Percentiles rank a stretch among this genome's conserved stretches.
These are phyloP conservation scores for Antarctomyces pellizariae DNA, from an alignment of 495 filamentous ascomycete species.

Conservation along the genomic window DNA sequence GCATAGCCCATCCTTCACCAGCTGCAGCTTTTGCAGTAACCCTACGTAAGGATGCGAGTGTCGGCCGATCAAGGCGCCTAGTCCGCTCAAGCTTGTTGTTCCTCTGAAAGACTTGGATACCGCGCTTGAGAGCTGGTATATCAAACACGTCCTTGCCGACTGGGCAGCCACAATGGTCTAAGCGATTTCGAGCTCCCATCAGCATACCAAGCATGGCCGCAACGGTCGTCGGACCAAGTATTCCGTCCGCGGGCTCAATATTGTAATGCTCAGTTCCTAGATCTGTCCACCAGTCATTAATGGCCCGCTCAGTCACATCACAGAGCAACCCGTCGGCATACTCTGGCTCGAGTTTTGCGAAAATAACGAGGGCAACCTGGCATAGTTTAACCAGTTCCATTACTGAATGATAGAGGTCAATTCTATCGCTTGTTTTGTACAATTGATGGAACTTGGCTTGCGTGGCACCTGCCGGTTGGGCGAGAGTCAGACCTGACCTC, in stretches of 20 bases:
- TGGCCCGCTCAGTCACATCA: slow-evolving; percentile 72
- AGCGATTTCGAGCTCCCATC: slow-evolving; percentile 69
- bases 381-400: slow-evolving; percentile 81
- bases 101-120: slow-evolving; percentile 75
- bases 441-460: slow-evolving; percentile 81
- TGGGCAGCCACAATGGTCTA: slow-evolving; percentile 56
- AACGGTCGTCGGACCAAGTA: slow-evolving; percentile 79
- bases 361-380: slow-evolving; percentile 70
- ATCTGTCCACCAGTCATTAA: slow-evolving; percentile 92
- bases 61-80: slow-evolving; percentile 57
- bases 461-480: slow-evolving; percentile 51
- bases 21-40: slow-evolving; percentile 74
- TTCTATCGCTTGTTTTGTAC: slow-evolving; percentile 65
- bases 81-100: slow-evolving; percentile 57
- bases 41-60: slow-evolving; percentile 55
- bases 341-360: slow-evolving; percentile 65
- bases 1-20: slow-evolving; percentile 46
- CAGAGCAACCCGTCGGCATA: slow-evolving; percentile 87
- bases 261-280: slow-evolving; percentile 80
- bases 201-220: slow-evolving; percentile 71
- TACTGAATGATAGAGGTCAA: slow-evolving; percentile 52
- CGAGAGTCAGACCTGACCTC: slow-evolving; percentile 59
- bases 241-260: slow-evolving; percentile 75
- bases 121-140: slow-evolving; percentile 52
- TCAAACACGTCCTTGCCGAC: slow-evolving; percentile 89